Conservation (phyloP, 176 grass and related monocot genomes). For the Neostapfia colusana region DNA sequence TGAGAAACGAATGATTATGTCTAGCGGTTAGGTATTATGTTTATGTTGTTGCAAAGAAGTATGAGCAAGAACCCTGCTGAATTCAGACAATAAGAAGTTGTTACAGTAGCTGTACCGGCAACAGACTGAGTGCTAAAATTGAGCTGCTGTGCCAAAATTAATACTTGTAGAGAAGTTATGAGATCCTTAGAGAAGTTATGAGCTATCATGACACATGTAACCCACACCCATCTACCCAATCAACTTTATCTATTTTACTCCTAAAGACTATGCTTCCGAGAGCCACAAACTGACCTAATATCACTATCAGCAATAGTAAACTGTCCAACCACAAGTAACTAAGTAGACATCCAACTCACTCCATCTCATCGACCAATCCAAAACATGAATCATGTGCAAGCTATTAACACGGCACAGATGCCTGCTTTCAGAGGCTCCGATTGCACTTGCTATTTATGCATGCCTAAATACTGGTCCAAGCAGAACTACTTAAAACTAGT, state of each 20-base stretch:
- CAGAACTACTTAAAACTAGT: constrained; percentile 6
- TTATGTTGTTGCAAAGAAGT: neutral
- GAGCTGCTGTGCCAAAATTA: neutral
- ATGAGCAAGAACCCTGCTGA: neutral
- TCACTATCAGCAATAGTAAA: constrained; percentile 16
- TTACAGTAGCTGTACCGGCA: constrained; percentile 12
- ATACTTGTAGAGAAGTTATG: neutral
- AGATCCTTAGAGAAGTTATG: neutral
- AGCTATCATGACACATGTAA: neutral
- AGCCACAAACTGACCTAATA: constrained; percentile 1
- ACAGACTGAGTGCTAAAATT: neutral
- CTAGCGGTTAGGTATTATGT: neutral
- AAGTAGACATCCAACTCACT: neutral
- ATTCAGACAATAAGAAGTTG: neutral
- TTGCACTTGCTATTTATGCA: neutral
- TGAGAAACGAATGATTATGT: neutral
- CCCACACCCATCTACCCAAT: constrained; percentile 5
- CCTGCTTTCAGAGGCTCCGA: neutral
- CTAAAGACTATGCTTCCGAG: neutral
- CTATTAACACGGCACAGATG: too few relatives aligned
- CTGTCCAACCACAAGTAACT: constrained; percentile 1
- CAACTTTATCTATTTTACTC: constrained; percentile 12
- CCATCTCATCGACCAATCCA: too few relatives aligned
- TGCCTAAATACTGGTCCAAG: neutral
- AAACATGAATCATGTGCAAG: neutral